Conservation (phyloP, 2,329 filamentous ascomycete species). For the Talaromyces rugulosus region DNA sequence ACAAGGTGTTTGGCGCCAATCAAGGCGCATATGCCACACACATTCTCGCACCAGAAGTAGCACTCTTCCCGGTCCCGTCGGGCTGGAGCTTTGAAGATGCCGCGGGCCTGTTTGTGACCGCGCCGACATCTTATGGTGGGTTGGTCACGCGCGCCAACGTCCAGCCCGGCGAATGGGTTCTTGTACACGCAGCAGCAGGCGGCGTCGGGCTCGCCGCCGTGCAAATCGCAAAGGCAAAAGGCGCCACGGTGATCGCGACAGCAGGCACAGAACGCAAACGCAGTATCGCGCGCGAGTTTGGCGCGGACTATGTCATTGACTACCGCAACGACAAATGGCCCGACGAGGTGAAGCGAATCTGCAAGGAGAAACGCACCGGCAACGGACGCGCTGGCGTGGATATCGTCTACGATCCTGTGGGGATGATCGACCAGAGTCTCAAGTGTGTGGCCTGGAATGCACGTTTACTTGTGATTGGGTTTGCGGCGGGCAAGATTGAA, state of each 20-base stretch:
- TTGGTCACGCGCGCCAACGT: conserved; percentile 74
- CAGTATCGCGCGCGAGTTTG: conserved; percentile 71
- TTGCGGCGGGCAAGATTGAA: conserved; percentile 81
- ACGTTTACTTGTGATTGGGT: conserved; percentile 80
- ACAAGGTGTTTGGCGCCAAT: conserved; percentile 78
- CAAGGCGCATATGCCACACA: conserved; percentile 85
- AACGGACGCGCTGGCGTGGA: conserved; percentile 68
- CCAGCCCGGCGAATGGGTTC: conserved; percentile 75
- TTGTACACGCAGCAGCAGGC: conserved; percentile 88
- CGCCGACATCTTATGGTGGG: conserved; percentile 81
- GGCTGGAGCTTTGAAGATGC: conserved; percentile 83
- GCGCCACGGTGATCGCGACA: conserved; percentile 89
- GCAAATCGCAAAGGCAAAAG: conserved; percentile 87
- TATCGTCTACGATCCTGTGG: conserved; percentile 93
- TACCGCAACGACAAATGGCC: conserved; percentile 66
- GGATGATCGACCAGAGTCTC: conserved; percentile 78
- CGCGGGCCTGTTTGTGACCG: conserved; percentile 86
- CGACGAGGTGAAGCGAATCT: conserved; percentile 67
- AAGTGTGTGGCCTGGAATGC: conserved; percentile 96
- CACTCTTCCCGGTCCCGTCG: conserved; percentile 68
- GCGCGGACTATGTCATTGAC: conserved; percentile 78
- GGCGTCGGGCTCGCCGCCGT: conserved; percentile 89
- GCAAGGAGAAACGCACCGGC: conserved; percentile 53
- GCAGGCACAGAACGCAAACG: conserved; percentile 77
- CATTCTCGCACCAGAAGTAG: conserved; percentile 61